Conservation (phyloP, 257 asterid species). For the Penstemon barbatus region DNA sequence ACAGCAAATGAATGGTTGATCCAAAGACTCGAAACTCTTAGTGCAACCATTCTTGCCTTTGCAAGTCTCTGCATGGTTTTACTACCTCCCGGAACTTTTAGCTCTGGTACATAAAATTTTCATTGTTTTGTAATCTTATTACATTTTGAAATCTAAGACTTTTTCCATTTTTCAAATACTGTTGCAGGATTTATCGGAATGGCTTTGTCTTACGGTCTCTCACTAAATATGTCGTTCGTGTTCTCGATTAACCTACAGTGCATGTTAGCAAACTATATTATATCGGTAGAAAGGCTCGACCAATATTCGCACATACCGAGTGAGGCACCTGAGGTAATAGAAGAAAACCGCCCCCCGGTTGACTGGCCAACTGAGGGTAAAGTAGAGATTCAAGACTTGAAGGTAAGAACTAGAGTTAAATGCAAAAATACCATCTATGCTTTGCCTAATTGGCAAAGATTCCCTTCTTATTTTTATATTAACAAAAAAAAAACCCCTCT, state of each 20-base stretch:
- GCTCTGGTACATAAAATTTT: conserved; percentile 54
- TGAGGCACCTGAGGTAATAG: conserved; percentile 80
- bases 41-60: conserved; percentile 78
- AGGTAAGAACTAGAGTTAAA: conserved; percentile 41
- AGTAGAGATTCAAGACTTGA: conserved; percentile 81
- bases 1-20: conserved; percentile 95
- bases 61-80: conserved; percentile 96
- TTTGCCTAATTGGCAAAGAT: too few species aligned
- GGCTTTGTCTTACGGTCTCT: conserved; percentile 95
- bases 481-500: too few species aligned
- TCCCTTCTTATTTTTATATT: too few species aligned
- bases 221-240: conserved; percentile 81
- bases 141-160: not conserved
- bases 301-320: conserved; percentile 85
- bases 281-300: conserved; percentile 89
- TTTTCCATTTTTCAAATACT: not conserved
- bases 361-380: conserved; percentile 82
- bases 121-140: not conserved
- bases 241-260: conserved; percentile 86
- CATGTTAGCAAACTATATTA: conserved; percentile 74
- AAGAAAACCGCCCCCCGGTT: conserved; percentile 71
- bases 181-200: conserved; percentile 41
- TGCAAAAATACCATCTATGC: too few species aligned
- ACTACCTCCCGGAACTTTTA: conserved; percentile 84
- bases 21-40: conserved; percentile 72